Evolutionary conservation across 1,139 yeast genomes (phyloP).

Genomic region (Scheffersomyces titani): DNA sequence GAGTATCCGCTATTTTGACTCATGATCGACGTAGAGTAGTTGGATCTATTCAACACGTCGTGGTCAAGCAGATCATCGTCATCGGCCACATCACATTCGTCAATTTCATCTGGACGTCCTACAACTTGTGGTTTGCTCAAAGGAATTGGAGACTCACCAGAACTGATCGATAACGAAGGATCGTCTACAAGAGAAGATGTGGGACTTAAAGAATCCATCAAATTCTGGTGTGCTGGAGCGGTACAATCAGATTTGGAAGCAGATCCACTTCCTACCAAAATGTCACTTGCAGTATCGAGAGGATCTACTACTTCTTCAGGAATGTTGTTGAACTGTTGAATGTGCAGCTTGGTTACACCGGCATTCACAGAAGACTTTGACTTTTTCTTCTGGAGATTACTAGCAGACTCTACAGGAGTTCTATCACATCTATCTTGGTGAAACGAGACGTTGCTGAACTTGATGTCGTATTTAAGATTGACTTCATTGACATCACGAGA

Average conservation of each 20-base stretch:
- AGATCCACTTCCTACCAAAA: neutral
- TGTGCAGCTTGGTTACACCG: neutral
- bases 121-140: neutral
- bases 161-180: neutral
- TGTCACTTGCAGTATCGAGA: neutral
- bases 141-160: neutral
- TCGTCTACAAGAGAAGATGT: constrained; percentile 4
- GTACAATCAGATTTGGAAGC: neutral
- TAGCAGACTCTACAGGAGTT: constrained; percentile 10
- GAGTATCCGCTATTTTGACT: neutral
- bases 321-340: neutral
- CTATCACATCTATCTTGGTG: constrained; percentile 41
- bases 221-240: neutral
- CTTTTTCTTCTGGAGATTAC: neutral
- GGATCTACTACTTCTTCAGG: neutral
- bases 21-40: neutral
- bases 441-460: constrained; percentile 22
- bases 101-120: neutral
- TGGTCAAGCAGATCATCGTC: neutral
- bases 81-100: neutral
- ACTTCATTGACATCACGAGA: constrained; percentile 7
- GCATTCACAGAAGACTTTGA: neutral
- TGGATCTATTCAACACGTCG: neutral
- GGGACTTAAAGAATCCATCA: constrained; percentile 1
- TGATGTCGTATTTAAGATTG: constrained; percentile 13